phyloP scores from a whole-genome alignment of 1,284 basidiomycete species.

The Inonotus obliquus region DNA sequence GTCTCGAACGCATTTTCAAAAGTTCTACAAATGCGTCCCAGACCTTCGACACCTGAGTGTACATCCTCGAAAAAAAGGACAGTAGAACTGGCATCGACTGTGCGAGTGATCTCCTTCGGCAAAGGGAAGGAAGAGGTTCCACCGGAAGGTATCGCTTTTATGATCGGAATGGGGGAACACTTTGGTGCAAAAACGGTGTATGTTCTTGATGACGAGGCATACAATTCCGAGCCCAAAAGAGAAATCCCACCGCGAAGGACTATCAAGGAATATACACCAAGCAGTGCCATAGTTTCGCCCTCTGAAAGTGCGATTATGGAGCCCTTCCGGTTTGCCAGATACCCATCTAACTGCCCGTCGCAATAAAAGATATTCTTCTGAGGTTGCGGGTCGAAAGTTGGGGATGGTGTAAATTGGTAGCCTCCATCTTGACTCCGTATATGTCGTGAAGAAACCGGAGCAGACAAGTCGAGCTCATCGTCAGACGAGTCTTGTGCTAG shows the following conservation, averaged over 20 bases:
- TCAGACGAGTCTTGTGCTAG: slow-evolving; percentile 49
- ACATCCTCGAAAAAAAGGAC: slow-evolving; percentile 53
- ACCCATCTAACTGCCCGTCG: slow-evolving; percentile 3
- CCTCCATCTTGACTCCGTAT: slow-evolving; percentile 4
- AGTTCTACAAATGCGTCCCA: slow-evolving; percentile 55
- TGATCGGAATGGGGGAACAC: slow-evolving; percentile 59
- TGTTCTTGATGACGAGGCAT: slow-evolving; percentile 37
- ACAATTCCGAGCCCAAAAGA: slow-evolving; percentile 45
- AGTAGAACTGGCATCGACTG: slow-evolving; percentile 25
- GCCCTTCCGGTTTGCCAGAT: slow-evolving; percentile 18
- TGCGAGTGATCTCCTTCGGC: slow-evolving; percentile 16
- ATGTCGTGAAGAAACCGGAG: not conserved
- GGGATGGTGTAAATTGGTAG: slow-evolving; percentile 15
- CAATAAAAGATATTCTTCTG: slow-evolving; percentile 45
- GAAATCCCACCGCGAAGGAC: slow-evolving; percentile 53
- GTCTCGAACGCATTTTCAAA: slow-evolving; percentile 52
- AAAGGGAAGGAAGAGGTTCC: slow-evolving; percentile 10
- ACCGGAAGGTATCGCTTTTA: slow-evolving; percentile 32
- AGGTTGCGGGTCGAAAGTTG: slow-evolving; percentile 38
- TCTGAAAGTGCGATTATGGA: slow-evolving; percentile 40
- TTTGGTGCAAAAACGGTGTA: slow-evolving; percentile 55
- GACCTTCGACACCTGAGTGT: slow-evolving; percentile 54
- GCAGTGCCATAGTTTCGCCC: slow-evolving; percentile 48
- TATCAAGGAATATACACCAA: slow-evolving; percentile 51
- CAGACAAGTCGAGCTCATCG: slow-evolving; percentile 25